phyloP scores from a whole-genome alignment of 2,329 filamentous ascomycete genomes.

The Curvularia eragrostidis region DNA sequence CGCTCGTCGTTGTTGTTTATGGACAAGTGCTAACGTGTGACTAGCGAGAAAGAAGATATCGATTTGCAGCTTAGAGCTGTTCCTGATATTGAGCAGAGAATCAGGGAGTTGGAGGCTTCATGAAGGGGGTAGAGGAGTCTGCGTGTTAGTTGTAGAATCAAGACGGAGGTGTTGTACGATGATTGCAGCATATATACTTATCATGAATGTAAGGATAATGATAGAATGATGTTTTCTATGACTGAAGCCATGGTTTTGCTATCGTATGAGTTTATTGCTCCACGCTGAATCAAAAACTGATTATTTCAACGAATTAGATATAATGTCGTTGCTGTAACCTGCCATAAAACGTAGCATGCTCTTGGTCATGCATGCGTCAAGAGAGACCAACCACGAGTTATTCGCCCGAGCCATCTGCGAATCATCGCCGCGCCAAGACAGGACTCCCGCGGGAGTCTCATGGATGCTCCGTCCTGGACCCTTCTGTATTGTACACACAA shows the following conservation, averaged over 20 bases:
- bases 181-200: background rate
- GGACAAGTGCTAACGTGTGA: conserved; percentile 21
- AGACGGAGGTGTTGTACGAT: background rate
- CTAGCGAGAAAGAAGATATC: conserved; percentile 86
- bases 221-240: background rate
- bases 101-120: conserved; percentile 72
- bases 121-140: conserved; percentile 1
- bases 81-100: conserved; percentile 83
- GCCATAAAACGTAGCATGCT: background rate
- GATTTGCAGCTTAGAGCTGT: conserved; percentile 85
- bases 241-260: background rate
- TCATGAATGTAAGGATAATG: background rate
- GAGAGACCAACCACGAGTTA: background rate
- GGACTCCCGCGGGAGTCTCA: background rate
- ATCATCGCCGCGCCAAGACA: conserved; percentile 12
- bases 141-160: background rate
- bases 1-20: background rate
- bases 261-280: background rate
- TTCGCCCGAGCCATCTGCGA: conserved; percentile 13
- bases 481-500: conserved; percentile 10
- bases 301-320: background rate
- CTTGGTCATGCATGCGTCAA: background rate
- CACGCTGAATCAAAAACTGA: background rate
- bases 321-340: background rate
- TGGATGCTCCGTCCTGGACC: background rate